Evolutionary conservation across 1,139 yeast species (phyloP), one percentile per base, ranked within the genome.

Genomic region (Sugiyamaella xylanicola): DNA sequence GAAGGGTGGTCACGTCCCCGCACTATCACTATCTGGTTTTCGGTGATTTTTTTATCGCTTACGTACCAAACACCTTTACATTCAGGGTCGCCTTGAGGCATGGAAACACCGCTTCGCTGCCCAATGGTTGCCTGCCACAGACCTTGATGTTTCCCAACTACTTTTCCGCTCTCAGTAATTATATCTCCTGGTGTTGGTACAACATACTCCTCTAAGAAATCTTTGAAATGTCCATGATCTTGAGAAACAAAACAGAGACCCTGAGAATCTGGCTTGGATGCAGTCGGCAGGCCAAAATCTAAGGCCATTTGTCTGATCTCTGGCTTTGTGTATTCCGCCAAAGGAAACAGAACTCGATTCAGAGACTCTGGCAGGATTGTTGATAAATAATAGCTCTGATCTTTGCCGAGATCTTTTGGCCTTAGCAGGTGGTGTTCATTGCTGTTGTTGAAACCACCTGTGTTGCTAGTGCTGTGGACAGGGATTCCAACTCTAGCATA

Each of bases 51-150:
- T 67, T 95, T 93, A 35, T 81, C 90, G 63, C 87, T 79, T 0
- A 92, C 91, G 69, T 84, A 89, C 99, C 99, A 93, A 1, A 81
- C 77, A 0, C 99, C 99, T 48, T 80, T 76, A 61, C 81, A 85
- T 7, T 72, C 68, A 0, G 93, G 95, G 63, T 85, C 83, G 0
- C 91, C 93, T 66, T 92, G 97, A 0, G 97, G 97, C 87, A 91
- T 80, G 2, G 88, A 78, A 2, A 90, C 72, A 0, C 96, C 86
- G 32, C 84, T 77, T 60, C 85, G 81, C 72, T 93, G 99, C 0
- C 99, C 99, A 25, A 93, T 84, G 0, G 99, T 93, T 15, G 91
- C 95, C 56, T 87, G 85, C 98, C 99, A 95, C 21, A 95, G 68
- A 0, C 99, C 99, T 44, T 79, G 74, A 67, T 92, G 97, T 52